Evolutionary conservation across 371 early-diverging fungal genomes (phyloP).

Genomic region (Batkoa obscura): DNA sequence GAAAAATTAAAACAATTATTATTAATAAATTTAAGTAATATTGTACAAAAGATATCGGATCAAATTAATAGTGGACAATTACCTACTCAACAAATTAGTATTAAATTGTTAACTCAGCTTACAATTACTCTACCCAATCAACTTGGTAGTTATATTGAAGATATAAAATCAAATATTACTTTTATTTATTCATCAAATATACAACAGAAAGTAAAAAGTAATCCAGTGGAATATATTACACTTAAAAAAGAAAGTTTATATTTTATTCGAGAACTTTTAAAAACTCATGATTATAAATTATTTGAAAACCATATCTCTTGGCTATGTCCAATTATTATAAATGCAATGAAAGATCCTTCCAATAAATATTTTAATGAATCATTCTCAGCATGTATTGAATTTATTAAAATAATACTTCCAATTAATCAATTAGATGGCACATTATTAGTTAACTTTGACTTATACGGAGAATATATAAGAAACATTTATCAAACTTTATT

Average conservation of each 20-base stretch:
- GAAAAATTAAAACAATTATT: constrained; percentile 29
- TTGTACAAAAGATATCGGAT: constrained; percentile 44
- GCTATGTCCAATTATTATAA: constrained; percentile 42
- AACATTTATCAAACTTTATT: neutral
- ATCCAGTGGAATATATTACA: too few species aligned
- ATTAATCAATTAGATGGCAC: constrained; percentile 21
- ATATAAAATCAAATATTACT: constrained; percentile 52
- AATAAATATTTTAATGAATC: constrained; percentile 71
- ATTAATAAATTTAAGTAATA: constrained; percentile 31
- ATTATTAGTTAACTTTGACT: constrained; percentile 18
- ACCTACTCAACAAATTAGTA: constrained; percentile 53
- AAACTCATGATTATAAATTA: constrained; percentile 29
- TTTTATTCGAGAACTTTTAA: constrained; percentile 48
- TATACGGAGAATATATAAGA: constrained; percentile 14
- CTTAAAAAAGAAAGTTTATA: constrained; percentile 63
- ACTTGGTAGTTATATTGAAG: constrained; percentile 33
- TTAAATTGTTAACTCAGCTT: constrained; percentile 48
- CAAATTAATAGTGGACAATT: constrained; percentile 51
- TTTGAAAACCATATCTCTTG: constrained; percentile 30
- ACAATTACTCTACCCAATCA: constrained; percentile 51
- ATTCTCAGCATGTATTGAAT: constrained; percentile 42
- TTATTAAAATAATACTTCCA: constrained; percentile 56
- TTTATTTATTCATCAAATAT: too few species aligned
- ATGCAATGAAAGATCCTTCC: constrained; percentile 42
- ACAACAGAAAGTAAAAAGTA: too few species aligned